Conservation (phyloP, 2,329 filamentous ascomycete genomes). For the Hortaea werneckii region DNA sequence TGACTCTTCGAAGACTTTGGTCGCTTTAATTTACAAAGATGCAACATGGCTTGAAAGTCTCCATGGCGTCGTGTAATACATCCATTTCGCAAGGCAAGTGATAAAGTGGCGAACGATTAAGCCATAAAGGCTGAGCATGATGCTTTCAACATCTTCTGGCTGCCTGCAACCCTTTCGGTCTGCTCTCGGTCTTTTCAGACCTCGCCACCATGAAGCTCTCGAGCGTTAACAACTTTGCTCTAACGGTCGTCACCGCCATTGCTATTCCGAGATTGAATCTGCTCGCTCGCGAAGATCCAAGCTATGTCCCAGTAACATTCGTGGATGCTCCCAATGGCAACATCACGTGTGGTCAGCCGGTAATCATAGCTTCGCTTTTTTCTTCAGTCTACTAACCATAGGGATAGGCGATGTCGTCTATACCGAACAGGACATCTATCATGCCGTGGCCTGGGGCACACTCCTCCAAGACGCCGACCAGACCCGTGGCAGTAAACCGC, state of each 20-base stretch:
- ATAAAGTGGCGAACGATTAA: neutral
- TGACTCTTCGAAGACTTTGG: too few relatives aligned
- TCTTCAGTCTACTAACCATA: neutral
- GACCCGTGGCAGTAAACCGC: neutral
- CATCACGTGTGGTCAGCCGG: neutral
- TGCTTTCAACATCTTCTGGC: too few relatives aligned
- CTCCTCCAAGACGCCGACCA: neutral
- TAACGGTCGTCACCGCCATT: neutral
- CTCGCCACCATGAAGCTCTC: neutral
- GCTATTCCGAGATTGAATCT: neutral
- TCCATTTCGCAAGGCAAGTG: too few relatives aligned
- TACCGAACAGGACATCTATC: neutral
- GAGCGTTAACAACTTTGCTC: neutral
- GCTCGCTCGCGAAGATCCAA: neutral
- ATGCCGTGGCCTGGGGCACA: neutral
- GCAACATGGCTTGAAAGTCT: too few relatives aligned
- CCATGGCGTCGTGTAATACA: too few relatives aligned
- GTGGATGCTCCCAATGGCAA: neutral
- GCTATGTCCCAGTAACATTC: neutral
- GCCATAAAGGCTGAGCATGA: neutral
- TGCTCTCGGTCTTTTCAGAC: neutral
- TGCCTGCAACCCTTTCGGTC: neutral
- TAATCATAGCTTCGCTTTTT: neutral
- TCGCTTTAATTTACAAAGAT: too few relatives aligned
- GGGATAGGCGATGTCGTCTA: neutral